These are phyloP conservation scores for Alisma plantagoaquatica DNA, from an alignment of 106 monocot genomes.

Conservation along the genomic window DNA sequence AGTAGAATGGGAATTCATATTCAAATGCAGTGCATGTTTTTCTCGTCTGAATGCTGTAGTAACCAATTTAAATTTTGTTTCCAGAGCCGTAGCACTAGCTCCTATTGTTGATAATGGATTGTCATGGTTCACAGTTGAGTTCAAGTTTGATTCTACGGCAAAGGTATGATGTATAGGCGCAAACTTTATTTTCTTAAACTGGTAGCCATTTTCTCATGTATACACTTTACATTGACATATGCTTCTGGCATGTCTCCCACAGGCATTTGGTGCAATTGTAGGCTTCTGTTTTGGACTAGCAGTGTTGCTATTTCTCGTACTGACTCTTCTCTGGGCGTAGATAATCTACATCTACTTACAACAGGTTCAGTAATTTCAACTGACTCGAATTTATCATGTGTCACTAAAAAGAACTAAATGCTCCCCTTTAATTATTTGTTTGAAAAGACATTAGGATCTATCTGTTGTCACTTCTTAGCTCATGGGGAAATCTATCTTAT, in stretches of 20 bases:
- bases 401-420: no score
- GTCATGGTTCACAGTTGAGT: slow-evolving; percentile 77
- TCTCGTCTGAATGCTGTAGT: no score
- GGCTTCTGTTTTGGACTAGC: slow-evolving; percentile 60
- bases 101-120: slow-evolving; percentile 79
- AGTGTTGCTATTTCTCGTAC: slow-evolving; percentile 50
- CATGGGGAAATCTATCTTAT: no score
- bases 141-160: slow-evolving; percentile 66
- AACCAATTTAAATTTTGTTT: background rate
- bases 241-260: slow-evolving; percentile 8
- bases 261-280: slow-evolving; percentile 77
- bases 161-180: slow-evolving; percentile 30
- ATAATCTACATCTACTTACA: no score
- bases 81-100: slow-evolving; percentile 77
- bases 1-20: no score
- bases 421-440: no score
- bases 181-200: background rate
- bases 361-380: no score
- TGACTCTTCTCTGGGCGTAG: slow-evolving; percentile 85
- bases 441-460: no score
- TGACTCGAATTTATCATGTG: no score
- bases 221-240: background rate
- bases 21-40: no score
- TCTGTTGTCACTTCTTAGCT: no score
- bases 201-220: background rate